phyloP scores from a whole-genome alignment of 768 basidiomycete species.

The Boletus tylopilopsis region DNA sequence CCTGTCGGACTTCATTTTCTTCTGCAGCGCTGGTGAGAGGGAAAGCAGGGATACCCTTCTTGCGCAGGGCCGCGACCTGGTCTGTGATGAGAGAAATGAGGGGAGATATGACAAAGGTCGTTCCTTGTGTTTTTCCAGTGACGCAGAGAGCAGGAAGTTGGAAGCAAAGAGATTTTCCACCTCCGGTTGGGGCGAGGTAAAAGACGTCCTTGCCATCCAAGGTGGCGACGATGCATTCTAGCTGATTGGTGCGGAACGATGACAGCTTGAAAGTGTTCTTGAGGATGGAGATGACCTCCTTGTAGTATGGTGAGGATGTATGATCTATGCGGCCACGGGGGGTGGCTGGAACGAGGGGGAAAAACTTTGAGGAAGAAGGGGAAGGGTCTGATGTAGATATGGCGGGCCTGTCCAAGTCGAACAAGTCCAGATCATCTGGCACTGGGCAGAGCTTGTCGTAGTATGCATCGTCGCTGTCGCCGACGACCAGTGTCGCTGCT shows the following conservation, averaged over 20 bases:
- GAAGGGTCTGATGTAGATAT: slow-evolving; percentile 6
- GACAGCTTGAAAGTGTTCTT: slow-evolving; percentile 54
- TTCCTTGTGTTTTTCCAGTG: slow-evolving; percentile 66
- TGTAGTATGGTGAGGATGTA: slow-evolving; percentile 31
- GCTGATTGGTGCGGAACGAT: slow-evolving; percentile 77
- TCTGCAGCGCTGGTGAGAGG: slow-evolving; percentile 60
- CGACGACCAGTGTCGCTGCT: slow-evolving; percentile 17
- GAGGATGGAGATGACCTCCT: slow-evolving; percentile 29
- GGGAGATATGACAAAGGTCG: slow-evolving; percentile 89
- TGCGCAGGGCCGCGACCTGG: slow-evolving; percentile 68
- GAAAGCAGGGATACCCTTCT: slow-evolving; percentile 66
- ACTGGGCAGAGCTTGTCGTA: slow-evolving; percentile 44
- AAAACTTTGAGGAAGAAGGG: slow-evolving; percentile 8
- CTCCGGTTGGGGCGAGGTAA: slow-evolving; percentile 95
- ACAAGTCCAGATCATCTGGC: slow-evolving; percentile 16
- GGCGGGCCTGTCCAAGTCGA: slow-evolving; percentile 11
- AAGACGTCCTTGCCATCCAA: slow-evolving; percentile 84
- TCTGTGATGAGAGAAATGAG: slow-evolving; percentile 86
- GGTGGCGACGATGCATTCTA: slow-evolving; percentile 79
- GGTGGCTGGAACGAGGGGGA: neutral
- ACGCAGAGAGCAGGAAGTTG: slow-evolving; percentile 87
- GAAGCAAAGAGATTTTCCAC: slow-evolving; percentile 86
- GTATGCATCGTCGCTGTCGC: slow-evolving; percentile 43
- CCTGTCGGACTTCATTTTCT: no score
- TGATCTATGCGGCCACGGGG: slow-evolving; percentile 24